Percentiles rank a stretch among this genome's conserved stretches.
phyloP scores from a whole-genome alignment of 768 basidiomycete species.

The Auricularia heimuer region DNA sequence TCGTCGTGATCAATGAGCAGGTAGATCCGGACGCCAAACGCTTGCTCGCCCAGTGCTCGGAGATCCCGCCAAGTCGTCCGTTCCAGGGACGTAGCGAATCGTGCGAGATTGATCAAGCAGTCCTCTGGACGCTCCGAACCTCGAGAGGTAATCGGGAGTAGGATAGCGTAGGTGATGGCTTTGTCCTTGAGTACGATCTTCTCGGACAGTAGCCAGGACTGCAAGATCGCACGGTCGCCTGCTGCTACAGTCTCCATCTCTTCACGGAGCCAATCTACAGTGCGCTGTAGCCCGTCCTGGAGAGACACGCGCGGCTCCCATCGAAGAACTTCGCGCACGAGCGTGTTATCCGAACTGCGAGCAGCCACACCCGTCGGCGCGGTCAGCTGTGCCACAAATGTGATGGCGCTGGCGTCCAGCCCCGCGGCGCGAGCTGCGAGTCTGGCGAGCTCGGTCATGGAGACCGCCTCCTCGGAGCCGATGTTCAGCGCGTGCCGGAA shows the following conservation, averaged over 20 bases:
- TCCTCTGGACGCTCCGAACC: slow-evolving; percentile 23
- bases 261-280: slow-evolving; percentile 37
- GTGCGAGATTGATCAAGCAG: slow-evolving; percentile 33
- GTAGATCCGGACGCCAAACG: slow-evolving; percentile 35
- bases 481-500: slow-evolving; percentile 35
- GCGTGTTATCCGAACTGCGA: slow-evolving; percentile 42
- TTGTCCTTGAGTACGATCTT: slow-evolving; percentile 28
- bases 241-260: slow-evolving; percentile 17
- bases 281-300: slow-evolving; percentile 37
- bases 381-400: slow-evolving; percentile 18
- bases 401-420: slow-evolving; percentile 19
- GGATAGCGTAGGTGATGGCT: slow-evolving; percentile 36
- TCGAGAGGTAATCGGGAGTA: slow-evolving; percentile 50
- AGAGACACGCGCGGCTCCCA: slow-evolving; percentile 37
- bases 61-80: slow-evolving; percentile 39
- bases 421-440: slow-evolving; percentile 27
- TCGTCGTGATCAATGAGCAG: slow-evolving; percentile 46
- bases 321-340: slow-evolving; percentile 21
- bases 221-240: slow-evolving; percentile 10
- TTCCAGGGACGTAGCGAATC: slow-evolving; percentile 35
- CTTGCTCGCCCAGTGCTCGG: slow-evolving; percentile 19
- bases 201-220: slow-evolving; percentile 24
- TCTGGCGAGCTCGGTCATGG: slow-evolving; percentile 33
- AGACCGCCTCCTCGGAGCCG: slow-evolving; percentile 36
- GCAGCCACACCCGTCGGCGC: slow-evolving; percentile 39